A percentile compares a stretch with the other conserved stretches of the same genome.
phyloP scores from a whole-genome alignment of 75 land plant species.

The Larix kaempferi region DNA sequence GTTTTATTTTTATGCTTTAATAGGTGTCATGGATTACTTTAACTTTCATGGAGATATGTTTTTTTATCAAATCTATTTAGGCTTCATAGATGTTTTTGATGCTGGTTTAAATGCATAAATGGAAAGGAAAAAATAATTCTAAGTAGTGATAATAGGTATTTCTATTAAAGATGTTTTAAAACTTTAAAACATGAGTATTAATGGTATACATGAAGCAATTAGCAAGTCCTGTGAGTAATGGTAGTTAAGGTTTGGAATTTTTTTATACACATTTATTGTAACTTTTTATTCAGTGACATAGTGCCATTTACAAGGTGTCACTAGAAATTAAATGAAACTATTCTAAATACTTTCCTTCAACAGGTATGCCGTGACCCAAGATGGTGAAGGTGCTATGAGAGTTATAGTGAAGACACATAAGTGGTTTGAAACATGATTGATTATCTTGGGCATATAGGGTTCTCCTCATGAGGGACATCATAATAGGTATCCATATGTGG shows the following conservation, averaged over 20 bases:
- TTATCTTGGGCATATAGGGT: slow-evolving; percentile 77
- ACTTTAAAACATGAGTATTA: too few relatives aligned
- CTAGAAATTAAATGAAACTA: not conserved
- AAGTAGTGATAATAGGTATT: too few relatives aligned
- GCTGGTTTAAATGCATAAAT: too few relatives aligned
- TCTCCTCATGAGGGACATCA: too few relatives aligned
- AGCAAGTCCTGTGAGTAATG: too few relatives aligned
- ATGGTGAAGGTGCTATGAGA: slow-evolving; percentile 94
- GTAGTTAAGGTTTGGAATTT: too few relatives aligned
- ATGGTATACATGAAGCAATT: too few relatives aligned
- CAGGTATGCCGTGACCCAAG: too few relatives aligned
- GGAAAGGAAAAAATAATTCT: too few relatives aligned
- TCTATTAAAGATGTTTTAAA: too few relatives aligned
- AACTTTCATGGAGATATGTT: not conserved
- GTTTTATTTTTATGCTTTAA: not conserved
- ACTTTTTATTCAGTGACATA: not conserved
- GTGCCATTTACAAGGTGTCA: not conserved
- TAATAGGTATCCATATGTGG: slow-evolving; percentile 63
- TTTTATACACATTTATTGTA: not conserved
- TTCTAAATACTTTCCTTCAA: not conserved
- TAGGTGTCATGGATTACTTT: not conserved
- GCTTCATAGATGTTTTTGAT: too few relatives aligned
- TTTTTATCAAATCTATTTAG: not conserved
- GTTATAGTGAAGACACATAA: slow-evolving; percentile 73
- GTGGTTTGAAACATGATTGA: slow-evolving; percentile 60